These are phyloP conservation scores for Zizania palustris DNA, from an alignment of 202 grass and related monocot genomes.

Conservation along the genomic window DNA sequence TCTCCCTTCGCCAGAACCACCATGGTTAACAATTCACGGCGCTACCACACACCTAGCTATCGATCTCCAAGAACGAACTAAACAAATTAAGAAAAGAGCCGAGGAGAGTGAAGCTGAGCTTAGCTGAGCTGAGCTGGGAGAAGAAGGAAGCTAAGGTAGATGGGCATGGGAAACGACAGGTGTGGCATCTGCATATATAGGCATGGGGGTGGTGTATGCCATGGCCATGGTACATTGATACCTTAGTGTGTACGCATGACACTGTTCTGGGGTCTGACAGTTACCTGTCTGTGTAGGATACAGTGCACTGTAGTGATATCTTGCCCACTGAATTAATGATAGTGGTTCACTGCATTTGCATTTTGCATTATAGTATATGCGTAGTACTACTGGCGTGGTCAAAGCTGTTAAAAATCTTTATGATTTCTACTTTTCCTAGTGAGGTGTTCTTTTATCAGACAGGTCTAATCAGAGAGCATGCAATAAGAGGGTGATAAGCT, in stretches of 20 bases:
- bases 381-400: not conserved
- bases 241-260: not conserved
- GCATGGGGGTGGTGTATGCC: not conserved
- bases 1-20: constrained; percentile 62
- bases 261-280: not conserved
- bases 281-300: constrained; percentile 24
- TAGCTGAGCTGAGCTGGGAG: too few species aligned
- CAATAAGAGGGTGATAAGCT: too few species aligned
- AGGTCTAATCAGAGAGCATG: too few species aligned
- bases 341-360: not conserved
- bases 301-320: constrained; percentile 34
- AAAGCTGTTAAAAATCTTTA: not conserved
- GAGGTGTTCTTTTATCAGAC: not conserved
- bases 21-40: constrained; percentile 26
- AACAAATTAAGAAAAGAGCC: not conserved
- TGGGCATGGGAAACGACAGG: not conserved
- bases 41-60: not conserved
- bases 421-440: not conserved
- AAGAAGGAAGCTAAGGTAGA: too few species aligned
- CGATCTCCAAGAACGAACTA: constrained; percentile 11
- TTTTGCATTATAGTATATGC: too few species aligned
- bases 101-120: not conserved
- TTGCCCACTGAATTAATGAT: constrained; percentile 23
- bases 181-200: constrained; percentile 42
- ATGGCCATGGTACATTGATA: not conserved